phyloP scores from a whole-genome alignment of 306 rosid genomes.

The Argentina anserina region DNA sequence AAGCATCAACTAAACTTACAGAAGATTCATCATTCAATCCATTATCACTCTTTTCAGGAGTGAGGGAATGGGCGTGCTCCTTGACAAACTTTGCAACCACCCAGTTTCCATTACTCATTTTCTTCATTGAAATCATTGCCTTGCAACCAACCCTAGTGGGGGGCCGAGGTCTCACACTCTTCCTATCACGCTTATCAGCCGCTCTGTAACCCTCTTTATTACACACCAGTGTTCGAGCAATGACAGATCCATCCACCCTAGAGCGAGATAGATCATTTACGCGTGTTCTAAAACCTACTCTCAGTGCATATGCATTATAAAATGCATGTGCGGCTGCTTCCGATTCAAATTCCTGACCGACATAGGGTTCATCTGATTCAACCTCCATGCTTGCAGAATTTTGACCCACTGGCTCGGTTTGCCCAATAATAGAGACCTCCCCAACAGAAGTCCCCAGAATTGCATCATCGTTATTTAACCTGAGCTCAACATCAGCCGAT shows the following conservation, averaged over 20 bases:
- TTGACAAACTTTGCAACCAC: slow-evolving; percentile 32
- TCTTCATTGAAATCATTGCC: slow-evolving; percentile 31
- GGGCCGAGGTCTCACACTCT: slow-evolving; percentile 17
- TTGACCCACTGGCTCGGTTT: slow-evolving; percentile 7
- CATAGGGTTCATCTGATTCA: slow-evolving; percentile 26
- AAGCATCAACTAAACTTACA: slow-evolving; percentile 6
- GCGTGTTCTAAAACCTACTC: slow-evolving; percentile 32
- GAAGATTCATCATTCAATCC: slow-evolving; percentile 10
- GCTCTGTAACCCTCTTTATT: slow-evolving; percentile 39
- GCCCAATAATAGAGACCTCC: slow-evolving; percentile 1
- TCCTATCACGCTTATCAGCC: slow-evolving; percentile 28
- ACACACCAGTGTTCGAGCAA: slow-evolving; percentile 32
- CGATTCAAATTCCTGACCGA: slow-evolving; percentile 35
- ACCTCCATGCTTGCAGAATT: slow-evolving; percentile 6
- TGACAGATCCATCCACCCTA: slow-evolving; percentile 24
- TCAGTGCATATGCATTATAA: slow-evolving; percentile 22
- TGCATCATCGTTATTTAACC: slow-evolving; percentile 15
- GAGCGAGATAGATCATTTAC: slow-evolving; percentile 29
- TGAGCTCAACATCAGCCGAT: slow-evolving; percentile 18
- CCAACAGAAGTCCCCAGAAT: slow-evolving; percentile 13
- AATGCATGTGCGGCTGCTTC: slow-evolving; percentile 34
- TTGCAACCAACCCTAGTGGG: slow-evolving; percentile 36
- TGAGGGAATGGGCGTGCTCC: slow-evolving; percentile 34
- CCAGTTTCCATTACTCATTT: slow-evolving; percentile 32
- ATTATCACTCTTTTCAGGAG: slow-evolving; percentile 6